A percentile compares a stretch with the other conserved stretches of the same genome.
These are phyloP conservation scores for Berberis thunbergii DNA, from an alignment of 164 flowering plant species.

Conservation along the genomic window DNA sequence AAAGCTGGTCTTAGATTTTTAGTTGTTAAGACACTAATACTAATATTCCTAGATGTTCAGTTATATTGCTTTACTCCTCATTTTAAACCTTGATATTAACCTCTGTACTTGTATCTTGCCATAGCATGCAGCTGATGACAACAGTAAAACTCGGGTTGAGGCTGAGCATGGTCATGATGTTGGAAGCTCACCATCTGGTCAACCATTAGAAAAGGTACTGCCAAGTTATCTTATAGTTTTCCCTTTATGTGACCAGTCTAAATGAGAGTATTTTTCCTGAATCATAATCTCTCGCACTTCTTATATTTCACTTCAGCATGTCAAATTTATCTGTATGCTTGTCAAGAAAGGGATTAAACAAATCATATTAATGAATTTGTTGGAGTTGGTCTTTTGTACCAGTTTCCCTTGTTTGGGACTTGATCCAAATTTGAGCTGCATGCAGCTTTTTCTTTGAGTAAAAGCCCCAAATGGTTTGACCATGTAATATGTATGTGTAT, in stretches of 20 bases:
- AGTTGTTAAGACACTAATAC: no score
- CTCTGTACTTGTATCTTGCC: slow-evolving; percentile 4
- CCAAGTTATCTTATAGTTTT: background rate
- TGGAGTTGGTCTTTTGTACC: background rate
- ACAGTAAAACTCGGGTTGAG: slow-evolving; percentile 19
- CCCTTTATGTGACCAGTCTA: background rate
- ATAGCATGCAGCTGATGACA: slow-evolving; percentile 24
- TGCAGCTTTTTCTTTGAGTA: no score
- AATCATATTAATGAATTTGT: background rate
- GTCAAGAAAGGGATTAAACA: no score
- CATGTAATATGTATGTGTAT: no score
- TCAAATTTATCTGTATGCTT: no score
- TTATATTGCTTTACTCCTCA: background rate
- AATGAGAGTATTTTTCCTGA: background rate
- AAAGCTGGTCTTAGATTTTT: no score
- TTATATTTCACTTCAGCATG: no score
- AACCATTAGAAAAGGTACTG: slow-evolving; percentile 18
- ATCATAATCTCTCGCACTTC: no score
- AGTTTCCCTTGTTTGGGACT: background rate
- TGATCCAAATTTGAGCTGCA: no score
- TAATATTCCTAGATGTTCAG: no score
- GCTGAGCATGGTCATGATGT: slow-evolving; percentile 26
- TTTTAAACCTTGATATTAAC: background rate
- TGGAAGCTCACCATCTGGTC: slow-evolving; percentile 19
- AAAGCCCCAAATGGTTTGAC: no score